phyloP scores from a whole-genome alignment of 768 basidiomycete genomes.

The Tremella fuciformis region DNA sequence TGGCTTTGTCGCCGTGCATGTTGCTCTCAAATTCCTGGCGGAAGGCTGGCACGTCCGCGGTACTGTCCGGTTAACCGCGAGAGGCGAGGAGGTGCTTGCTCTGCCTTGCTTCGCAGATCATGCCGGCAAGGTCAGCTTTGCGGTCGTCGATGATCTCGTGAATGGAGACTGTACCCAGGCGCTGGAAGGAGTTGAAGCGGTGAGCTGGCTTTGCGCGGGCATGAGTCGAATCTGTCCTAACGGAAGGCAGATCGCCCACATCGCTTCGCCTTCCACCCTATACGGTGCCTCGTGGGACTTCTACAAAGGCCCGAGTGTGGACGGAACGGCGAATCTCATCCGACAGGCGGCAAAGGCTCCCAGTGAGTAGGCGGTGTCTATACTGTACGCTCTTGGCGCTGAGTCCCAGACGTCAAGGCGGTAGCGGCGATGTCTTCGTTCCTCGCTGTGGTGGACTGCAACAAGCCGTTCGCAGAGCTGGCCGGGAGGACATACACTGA shows the following conservation, averaged over 20 bases:
- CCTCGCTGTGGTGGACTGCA: constrained; percentile 26
- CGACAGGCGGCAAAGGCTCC: constrained; percentile 33
- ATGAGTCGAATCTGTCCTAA: neutral
- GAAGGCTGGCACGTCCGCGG: constrained; percentile 44
- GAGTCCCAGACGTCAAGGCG: constrained; percentile 24
- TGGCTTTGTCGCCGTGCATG: constrained; percentile 41
- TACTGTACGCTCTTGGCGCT: neutral
- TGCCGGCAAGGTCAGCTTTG: constrained; percentile 27
- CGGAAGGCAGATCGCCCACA: constrained; percentile 22
- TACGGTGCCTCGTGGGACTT: constrained; percentile 24
- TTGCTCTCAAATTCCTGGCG: constrained; percentile 36
- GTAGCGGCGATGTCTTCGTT: constrained; percentile 28
- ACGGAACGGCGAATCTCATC: constrained; percentile 36
- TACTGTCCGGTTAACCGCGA: constrained; percentile 36
- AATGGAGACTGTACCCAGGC: constrained; percentile 34
- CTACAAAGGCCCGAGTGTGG: constrained; percentile 31
- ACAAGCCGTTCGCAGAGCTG: constrained; percentile 24
- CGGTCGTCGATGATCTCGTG: constrained; percentile 39
- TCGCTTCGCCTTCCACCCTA: constrained; percentile 33
- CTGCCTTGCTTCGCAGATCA: constrained; percentile 26
- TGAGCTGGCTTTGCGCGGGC: constrained; percentile 9
- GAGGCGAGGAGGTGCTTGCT: constrained; percentile 24
- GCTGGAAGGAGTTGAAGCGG: constrained; percentile 34
- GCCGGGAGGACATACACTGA: constrained; percentile 12
- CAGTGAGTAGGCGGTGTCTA: constrained; percentile 12